Evolutionary conservation across 495 filamentous ascomycete genomes (phyloP).

Genomic region (Penicillium lagena): DNA sequence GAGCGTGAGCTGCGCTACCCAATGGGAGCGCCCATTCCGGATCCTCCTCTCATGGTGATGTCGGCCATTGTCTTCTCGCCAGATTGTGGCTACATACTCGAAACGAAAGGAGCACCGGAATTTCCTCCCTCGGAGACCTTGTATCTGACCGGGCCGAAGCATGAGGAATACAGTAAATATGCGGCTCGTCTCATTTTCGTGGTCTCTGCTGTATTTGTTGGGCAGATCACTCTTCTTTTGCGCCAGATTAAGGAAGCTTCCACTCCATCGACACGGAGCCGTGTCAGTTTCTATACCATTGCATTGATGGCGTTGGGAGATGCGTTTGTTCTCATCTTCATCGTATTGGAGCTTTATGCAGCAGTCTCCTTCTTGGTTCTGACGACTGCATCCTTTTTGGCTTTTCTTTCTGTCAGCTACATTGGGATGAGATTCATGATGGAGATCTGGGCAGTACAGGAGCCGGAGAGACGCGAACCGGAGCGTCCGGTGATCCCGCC

Average conservation of each 20-base stretch:
- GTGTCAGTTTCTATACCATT: constrained; percentile 85
- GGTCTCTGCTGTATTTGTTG: constrained; percentile 56
- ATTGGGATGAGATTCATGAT: constrained; percentile 80
- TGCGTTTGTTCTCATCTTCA: constrained; percentile 58
- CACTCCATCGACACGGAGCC: constrained; percentile 88
- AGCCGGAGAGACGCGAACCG: constrained; percentile 65
- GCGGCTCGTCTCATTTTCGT: constrained; percentile 62
- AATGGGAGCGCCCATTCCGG: constrained; percentile 66
- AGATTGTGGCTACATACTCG: constrained; percentile 87
- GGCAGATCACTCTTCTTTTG: constrained; percentile 69
- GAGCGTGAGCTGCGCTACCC: constrained; percentile 84
- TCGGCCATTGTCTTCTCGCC: constrained; percentile 87
- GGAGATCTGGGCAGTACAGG: constrained; percentile 83
- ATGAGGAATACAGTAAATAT: constrained; percentile 63
- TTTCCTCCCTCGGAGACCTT: constrained; percentile 55
- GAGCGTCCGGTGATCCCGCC: constrained; percentile 26
- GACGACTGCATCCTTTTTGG: constrained; percentile 61
- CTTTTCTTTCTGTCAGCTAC: constrained; percentile 64
- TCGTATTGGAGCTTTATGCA: constrained; percentile 57
- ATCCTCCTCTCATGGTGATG: constrained; percentile 66
- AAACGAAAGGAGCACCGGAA: constrained; percentile 75
- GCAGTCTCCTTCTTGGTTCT: constrained; percentile 64
- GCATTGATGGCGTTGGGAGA: constrained; percentile 83
- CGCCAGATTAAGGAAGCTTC: constrained; percentile 85
- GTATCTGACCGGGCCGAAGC: constrained; percentile 72